Evolutionary conservation across 768 basidiomycete genomes (phyloP), one percentile per base, ranked within the genome.

Genomic region (Boletus tylopilopsis): DNA sequence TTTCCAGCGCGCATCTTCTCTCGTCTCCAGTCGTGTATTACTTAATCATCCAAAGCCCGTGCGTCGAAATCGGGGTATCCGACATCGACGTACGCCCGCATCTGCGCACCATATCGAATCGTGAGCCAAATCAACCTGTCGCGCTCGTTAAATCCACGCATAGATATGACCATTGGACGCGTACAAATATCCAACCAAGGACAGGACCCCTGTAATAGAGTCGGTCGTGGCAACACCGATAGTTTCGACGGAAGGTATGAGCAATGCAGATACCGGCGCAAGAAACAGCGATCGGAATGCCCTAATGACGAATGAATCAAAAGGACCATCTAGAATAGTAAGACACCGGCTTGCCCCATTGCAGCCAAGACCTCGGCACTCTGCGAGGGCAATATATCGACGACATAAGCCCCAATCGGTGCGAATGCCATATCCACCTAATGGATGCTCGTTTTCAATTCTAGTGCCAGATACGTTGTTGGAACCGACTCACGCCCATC

Each of bases 341-440:
- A n/a, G 6, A 27, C 7, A 32, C 4, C 6, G 40, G 71, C 78
- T 27, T 46, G 85, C 85, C 66, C 67, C 45, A 69, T 70, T 0
- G 78, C 82, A 4, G 82, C 84, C 64, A 76, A 72, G 18, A 74
- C 72, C 58, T 87, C 84, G 4, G 85, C 82, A 54, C 85, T 85
- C 21, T 75, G 73, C 23, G 70, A 60, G 30, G 80, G 83, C 64
- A 87, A 53, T 12, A 85, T 64, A 51, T 87, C 86, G 6, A 86
- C 75, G 25, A 68, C 64, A 54, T 85, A 86, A 5, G 84, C 72
- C 9, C 77, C 71, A 16, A 70, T 69, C 0, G 84, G 83, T 7
- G 75, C 73, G 33, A 85, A 67, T 11, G 78, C 75, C 39, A 80
- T 58, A 55, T 85, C 78, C 16, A 81, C 75, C 84, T 85, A 38